Evolutionary conservation across 805 yeast species (phyloP), one percentile per base, ranked within the genome.

Genomic region (Nakazawaea wickerhamii): DNA sequence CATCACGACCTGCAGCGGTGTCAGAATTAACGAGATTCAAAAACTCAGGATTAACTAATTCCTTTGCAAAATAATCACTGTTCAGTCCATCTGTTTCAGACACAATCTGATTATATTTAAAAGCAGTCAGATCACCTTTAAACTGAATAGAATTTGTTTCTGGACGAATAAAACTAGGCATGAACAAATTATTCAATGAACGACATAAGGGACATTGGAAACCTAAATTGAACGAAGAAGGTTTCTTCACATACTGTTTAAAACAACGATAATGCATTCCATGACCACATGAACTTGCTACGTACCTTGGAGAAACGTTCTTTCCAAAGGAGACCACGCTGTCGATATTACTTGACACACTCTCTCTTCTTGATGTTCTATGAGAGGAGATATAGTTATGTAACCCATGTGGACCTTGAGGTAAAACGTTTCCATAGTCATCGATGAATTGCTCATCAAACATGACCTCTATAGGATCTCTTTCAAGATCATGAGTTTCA

Each of bases 171-270:
- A 64, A 70, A 3, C 69, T 61, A 2, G 81, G 79, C 33, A 75
- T 53, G 44, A 73, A 71, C 3, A 61, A 44, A 50, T 70, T 71
- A 48, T 66, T 69, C 20, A 64, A 55, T 14, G 67, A 63, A 48
- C 68, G 70, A 51, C 81, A 76, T 31, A 76, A 60, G 2, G 81
- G 80, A 52, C 81, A 76, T 2, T 65, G 59, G 41, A 61, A 64
- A 30, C 62, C 51, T 19, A 36, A 50, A 45, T 48, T 52, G 36
- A 49, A 32, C 50, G 45, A 15, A 48, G 49, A 20, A 54, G 44
- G 26, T 22, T 27, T 42, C 27, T 52, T 37, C 52, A 60, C 17
- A 63, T 57, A 58, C 33, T 59, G 53, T 10, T 52, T 48, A 47
- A 63, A 72, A 50, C 82, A 76, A 26, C 54, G 48, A 45, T 57